Evolutionary conservation across 1,139 yeast genomes (phyloP), one percentile per base, ranked within the genome.

Genomic region (Candida pseudocylindracea): DNA sequence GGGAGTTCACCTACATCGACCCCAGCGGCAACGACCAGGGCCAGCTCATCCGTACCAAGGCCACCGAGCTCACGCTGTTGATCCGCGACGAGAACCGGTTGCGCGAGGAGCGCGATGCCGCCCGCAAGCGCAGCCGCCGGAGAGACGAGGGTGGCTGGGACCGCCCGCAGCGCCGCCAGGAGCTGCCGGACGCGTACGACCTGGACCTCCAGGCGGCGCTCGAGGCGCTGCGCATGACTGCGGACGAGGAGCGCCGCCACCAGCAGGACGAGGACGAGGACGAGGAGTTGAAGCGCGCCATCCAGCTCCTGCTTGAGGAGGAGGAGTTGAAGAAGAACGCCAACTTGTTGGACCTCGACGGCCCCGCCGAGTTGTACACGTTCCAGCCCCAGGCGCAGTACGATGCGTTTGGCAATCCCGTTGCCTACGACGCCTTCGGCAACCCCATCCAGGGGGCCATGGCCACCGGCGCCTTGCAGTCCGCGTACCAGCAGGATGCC

Each of bases 1-100:
- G 94, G 37, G 98, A 91, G 49, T 88, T 91, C 50, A 78, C 75
- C 41, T 80, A 75, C 47, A 63, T 68, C 33, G 96, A 88, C 48
- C 93, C 80, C 36, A 46, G 57, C 10, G 85, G 81, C 34, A 58
- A 62, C 31, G 99, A 91, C 51, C 93, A 81, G 44, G 98, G 99
- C 12, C 79, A 81, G 8, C 68, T 81, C 35, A 69, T 88, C 40
- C 65, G 99, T 39, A 83, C 80, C 32, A 81, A 85, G 53, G 96
- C 98, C 10, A 80, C 78, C 50, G 95, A 81, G 44, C 60, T 88
- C 52, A 85, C 93, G 0, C 55, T 75, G 12, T 55, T 88, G 38
- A 56, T 88, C 45, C 62, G 67, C 43, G 93, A 88, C 48, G 92
- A 80, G 40, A 95, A 83, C 44, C 63, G 93, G 43, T 63, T 88